Base-by-base conservation (phyloP, 495 filamentous ascomycete species). In the Podospora tetraspora region DNA sequence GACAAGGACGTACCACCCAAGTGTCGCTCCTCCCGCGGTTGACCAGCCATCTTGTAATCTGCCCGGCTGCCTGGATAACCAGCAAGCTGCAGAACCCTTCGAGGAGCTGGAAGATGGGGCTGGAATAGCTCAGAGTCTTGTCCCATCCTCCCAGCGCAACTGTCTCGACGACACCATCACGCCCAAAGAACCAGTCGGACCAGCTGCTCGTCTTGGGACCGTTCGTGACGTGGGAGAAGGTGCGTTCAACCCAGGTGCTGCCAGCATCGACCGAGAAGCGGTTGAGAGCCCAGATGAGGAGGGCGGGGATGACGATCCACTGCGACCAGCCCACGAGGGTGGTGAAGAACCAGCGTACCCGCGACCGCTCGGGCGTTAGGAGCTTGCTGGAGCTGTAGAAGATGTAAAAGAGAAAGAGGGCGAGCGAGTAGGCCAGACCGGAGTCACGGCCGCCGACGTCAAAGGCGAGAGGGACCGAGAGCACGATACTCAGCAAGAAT, bases 81-180 rank as follows among this genome's bases (percentile, higher is more conserved):
- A 99, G 80, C 74, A 99, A 79, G 73, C 92, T 97, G 80, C 95
- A 97, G 80, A 99, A 99, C 3, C 95, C 95, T 79, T 99, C 95
- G 52, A 87, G 89, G 29, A 99, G 83, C 75, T 99, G 95, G 80
- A 97, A 99, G 16, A 96, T 84, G 0, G 95, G 95, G n/a, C 92
- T 94, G 22, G 93, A 96, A 84, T 94, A 97, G 79, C 90, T 86
- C 76, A 99, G 80, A 43, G 94, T 79, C 73, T 89, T 92, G 75
- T 97, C 92, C 95, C 95, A 99, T 66, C 86, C 86, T 11, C 93
- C 92, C 70, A 99, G 85, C 12, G 91, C 89, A 61, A 91, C 79
- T 3, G 81, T 88, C 81, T 97, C 92, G 1, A 93, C 74, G 6
- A 97, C 72, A 0, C 93, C 93, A 63, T 89, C 89, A 30, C 85